phyloP scores from a whole-genome alignment of 2,329 filamentous ascomycete genomes.

The Diaporthe ilicicola region DNA sequence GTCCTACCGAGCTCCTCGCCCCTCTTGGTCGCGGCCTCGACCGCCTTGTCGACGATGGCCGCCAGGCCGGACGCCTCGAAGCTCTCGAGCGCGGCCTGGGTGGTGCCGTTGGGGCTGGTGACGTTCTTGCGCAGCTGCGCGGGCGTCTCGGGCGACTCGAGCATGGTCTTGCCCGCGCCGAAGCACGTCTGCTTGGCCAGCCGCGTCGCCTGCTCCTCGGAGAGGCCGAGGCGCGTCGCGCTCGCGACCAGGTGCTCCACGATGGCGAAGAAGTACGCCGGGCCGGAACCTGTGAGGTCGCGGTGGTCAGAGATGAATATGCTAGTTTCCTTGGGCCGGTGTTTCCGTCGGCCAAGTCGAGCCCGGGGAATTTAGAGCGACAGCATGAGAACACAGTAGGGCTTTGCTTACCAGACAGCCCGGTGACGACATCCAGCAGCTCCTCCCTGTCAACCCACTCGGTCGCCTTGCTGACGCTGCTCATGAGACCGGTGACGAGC shows the following conservation, averaged over 20 bases:
- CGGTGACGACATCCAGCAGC: slow-evolving; percentile 59
- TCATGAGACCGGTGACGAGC: slow-evolving; percentile 51
- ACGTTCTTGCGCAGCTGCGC: slow-evolving; percentile 59
- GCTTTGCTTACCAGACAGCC: slow-evolving; percentile 52
- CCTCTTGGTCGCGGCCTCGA: slow-evolving; percentile 54
- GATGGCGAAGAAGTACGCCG: slow-evolving; percentile 62
- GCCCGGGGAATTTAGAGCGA: neutral
- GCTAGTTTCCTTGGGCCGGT: too few species aligned
- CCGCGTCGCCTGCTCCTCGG: slow-evolving; percentile 57
- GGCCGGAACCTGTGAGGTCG: slow-evolving; percentile 52
- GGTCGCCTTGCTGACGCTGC: slow-evolving; percentile 55
- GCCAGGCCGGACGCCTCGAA: slow-evolving; percentile 55
- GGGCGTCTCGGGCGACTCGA: slow-evolving; percentile 54
- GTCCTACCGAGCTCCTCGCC: slow-evolving; percentile 51
- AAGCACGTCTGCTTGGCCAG: slow-evolving; percentile 60
- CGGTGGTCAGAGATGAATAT: neutral
- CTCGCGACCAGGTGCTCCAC: slow-evolving; percentile 59
- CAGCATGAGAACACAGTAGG: neutral
- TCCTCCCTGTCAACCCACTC: slow-evolving; percentile 61
- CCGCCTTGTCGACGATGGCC: slow-evolving; percentile 53
- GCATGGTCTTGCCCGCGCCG: slow-evolving; percentile 61
- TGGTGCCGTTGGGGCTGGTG: slow-evolving; percentile 62
- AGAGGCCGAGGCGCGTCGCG: slow-evolving; percentile 53
- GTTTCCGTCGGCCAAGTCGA: neutral
- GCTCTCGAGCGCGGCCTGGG: slow-evolving; percentile 57